Conservation (phyloP, 1,284 basidiomycete genomes). For the Gymnopus androsaceus region DNA sequence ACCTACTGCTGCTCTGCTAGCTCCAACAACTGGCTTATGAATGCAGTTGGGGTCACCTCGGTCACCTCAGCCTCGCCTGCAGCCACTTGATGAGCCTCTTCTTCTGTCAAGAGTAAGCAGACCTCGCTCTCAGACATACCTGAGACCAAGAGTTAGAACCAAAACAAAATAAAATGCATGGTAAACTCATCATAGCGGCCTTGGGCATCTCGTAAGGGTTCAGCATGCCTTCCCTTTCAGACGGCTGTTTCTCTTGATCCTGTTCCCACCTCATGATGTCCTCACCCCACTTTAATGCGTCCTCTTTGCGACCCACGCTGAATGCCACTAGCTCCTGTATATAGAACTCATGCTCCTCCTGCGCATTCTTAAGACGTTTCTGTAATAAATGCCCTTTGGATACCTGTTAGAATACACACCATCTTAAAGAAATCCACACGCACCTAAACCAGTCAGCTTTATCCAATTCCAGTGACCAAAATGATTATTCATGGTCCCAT, state of each 20-base stretch:
- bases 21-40: constrained; percentile 16
- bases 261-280: constrained; percentile 20
- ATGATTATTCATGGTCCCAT: constrained; percentile 30
- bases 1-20: constrained; percentile 23
- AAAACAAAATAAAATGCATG: background rate
- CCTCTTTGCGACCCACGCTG: too few relatives aligned
- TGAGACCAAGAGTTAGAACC: background rate
- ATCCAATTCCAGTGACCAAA: constrained; percentile 30
- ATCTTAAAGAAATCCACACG: background rate
- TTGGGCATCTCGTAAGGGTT: constrained; percentile 26
- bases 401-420: background rate
- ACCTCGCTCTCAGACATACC: constrained; percentile 12
- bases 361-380: background rate
- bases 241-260: constrained; percentile 26
- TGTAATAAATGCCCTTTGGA: background rate
- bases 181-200: too few relatives aligned
- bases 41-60: constrained; percentile 11
- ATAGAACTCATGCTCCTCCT: background rate
- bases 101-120: constrained; percentile 13
- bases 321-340: background rate
- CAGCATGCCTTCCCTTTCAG: constrained; percentile 13
- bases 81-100: constrained; percentile 12
- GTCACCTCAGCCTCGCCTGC: background rate
- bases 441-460: constrained; percentile 22
- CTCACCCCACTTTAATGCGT: background rate